Evolutionary conservation across 371 early-diverging fungal genomes (phyloP).

Genomic region (Zychaea mexicana): DNA sequence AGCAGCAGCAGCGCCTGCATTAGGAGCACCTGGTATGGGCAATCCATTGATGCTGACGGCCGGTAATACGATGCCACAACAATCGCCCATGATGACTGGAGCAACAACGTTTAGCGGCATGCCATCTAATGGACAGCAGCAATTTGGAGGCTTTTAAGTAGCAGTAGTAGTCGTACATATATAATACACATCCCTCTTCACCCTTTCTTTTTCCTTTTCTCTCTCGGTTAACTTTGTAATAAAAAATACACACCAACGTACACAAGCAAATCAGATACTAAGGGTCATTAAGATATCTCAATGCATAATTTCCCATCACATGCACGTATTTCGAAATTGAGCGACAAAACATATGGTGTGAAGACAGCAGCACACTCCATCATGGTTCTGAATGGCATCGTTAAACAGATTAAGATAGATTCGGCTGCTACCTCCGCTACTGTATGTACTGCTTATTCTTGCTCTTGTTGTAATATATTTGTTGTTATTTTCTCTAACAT

Average conservation of each 20-base stretch:
- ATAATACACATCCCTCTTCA: not conserved
- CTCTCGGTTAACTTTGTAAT: not conserved
- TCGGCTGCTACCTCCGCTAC: no score
- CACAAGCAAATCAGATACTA: no score
- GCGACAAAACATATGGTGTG: no score
- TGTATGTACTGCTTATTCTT: no score
- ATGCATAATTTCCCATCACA: no score
- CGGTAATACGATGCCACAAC: conserved; percentile 38
- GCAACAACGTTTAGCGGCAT: conserved; percentile 12
- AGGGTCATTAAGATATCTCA: no score
- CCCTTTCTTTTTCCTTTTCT: not conserved
- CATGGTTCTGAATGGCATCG: no score
- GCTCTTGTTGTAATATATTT: no score
- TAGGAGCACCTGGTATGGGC: conserved; percentile 55
- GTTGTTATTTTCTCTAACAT: no score
- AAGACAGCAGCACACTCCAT: no score
- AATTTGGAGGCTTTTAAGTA: conserved; percentile 13
- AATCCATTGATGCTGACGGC: conserved; percentile 70
- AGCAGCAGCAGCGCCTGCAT: conserved; percentile 31
- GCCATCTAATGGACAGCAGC: conserved; percentile 6
- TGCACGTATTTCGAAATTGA: no score
- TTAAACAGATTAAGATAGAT: no score
- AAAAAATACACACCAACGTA: not conserved
- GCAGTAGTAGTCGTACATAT: not conserved
- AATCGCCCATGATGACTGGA: conserved; percentile 41